These are phyloP conservation scores for Vaccinium macrocarpon DNA, from an alignment of 148 eudicot species.

Conservation along the genomic window DNA sequence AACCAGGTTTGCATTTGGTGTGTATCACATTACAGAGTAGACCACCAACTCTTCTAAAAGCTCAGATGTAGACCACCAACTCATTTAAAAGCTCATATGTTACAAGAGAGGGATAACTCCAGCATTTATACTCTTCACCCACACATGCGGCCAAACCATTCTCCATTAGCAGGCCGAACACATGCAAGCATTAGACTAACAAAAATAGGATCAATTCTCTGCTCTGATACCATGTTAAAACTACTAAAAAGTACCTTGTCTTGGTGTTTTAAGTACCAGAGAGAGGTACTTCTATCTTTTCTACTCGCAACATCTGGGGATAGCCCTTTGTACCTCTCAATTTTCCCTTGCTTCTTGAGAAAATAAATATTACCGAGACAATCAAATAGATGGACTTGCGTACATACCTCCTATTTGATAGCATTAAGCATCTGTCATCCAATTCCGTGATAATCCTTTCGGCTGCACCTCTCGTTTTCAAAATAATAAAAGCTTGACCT, in stretches of 20 bases:
- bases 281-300: not conserved
- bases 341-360: not conserved
- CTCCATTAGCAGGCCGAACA: not conserved
- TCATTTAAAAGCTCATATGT: not conserved
- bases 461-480: conserved; percentile 49
- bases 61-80: not conserved
- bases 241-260: not conserved
- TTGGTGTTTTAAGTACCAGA: not conserved
- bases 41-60: not conserved
- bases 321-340: not conserved
- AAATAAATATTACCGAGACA: not conserved
- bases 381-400: not conserved
- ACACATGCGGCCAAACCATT: not conserved
- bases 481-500: conserved; percentile 61
- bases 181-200: not conserved
- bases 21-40: not conserved
- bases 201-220: not conserved
- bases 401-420: conserved; percentile 55
- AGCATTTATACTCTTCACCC: not conserved
- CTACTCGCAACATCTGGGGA: not conserved
- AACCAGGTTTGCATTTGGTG: not conserved
- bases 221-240: not conserved
- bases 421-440: conserved; percentile 52
- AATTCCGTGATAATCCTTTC: conserved; percentile 36
- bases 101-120: not conserved